phyloP scores from a whole-genome alignment of 306 rosid species.

The Citrullus amarus region DNA sequence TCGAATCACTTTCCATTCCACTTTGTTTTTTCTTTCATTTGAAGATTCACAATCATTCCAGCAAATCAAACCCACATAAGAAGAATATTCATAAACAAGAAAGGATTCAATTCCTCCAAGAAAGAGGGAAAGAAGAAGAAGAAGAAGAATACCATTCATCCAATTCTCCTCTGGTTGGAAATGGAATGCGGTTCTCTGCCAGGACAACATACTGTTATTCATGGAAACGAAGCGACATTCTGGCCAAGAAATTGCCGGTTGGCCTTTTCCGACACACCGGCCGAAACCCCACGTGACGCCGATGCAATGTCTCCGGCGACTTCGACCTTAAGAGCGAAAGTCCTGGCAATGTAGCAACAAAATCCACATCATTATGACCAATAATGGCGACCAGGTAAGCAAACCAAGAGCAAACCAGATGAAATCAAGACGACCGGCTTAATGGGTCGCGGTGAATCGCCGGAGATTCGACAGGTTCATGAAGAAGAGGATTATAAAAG shows the following conservation, averaged over 20 bases:
- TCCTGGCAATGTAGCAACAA: not conserved
- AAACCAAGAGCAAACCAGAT: slow-evolving; percentile 29
- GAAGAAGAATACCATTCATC: slow-evolving; percentile 61
- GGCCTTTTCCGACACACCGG: slow-evolving; percentile 66
- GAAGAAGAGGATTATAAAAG: slow-evolving; percentile 23
- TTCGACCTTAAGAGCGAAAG: not conserved
- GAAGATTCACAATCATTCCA: not conserved
- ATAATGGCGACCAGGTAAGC: slow-evolving; percentile 22
- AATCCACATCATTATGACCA: not conserved
- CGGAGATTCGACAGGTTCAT: slow-evolving; percentile 11
- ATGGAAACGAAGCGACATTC: slow-evolving; percentile 26
- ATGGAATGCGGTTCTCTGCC: slow-evolving; percentile 90
- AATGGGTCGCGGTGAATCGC: not conserved
- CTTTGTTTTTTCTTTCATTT: not conserved
- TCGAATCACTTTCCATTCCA: not conserved
- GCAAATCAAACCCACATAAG: not conserved
- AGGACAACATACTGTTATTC: slow-evolving; percentile 61
- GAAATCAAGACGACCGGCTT: slow-evolving; percentile 17
- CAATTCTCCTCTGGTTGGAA: slow-evolving; percentile 86
- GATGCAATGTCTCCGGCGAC: slow-evolving; percentile 2
- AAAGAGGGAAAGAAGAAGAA: not conserved
- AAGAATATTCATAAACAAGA: not conserved
- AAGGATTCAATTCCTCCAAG: not conserved
- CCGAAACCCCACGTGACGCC: slow-evolving; percentile 43
- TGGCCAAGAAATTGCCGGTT: slow-evolving; percentile 11